Conservation (phyloP, 2,329 filamentous ascomycete species). For the Trichoderma sp. region DNA sequence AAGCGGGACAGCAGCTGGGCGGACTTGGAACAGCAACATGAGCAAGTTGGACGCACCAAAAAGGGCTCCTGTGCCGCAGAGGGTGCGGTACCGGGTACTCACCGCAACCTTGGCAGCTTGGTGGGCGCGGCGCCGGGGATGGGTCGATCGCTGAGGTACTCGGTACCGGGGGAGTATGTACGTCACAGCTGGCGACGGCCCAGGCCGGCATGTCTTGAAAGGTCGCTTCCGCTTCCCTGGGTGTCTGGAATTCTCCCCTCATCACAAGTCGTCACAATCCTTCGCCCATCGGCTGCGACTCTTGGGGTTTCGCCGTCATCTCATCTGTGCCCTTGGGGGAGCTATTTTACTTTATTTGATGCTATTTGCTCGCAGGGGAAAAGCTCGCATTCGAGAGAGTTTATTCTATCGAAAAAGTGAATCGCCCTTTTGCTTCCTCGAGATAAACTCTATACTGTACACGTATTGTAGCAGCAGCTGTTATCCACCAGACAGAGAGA, state of each 20-base stretch:
- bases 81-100: background rate
- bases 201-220: background rate
- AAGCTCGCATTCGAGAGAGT: background rate
- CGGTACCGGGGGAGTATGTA: background rate
- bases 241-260: slow-evolving; percentile 10
- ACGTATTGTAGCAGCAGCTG: background rate
- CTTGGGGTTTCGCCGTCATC: slow-evolving; percentile 5
- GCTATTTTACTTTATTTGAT: background rate
- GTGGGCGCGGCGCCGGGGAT: background rate
- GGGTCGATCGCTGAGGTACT: background rate
- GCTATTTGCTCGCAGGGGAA: background rate
- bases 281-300: slow-evolving; percentile 12
- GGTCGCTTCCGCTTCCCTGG: slow-evolving; percentile 7
- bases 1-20: background rate
- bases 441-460: background rate
- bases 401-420: background rate
- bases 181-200: background rate
- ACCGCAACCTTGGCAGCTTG: background rate
- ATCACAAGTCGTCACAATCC: slow-evolving; percentile 23
- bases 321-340: background rate
- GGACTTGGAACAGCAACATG: background rate
- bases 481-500: background rate
- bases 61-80: background rate
- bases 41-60: background rate
- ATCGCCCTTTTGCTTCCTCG: background rate